Base-by-base conservation (phyloP, 768 basidiomycete genomes). In the Boletus insuetus region DNA sequence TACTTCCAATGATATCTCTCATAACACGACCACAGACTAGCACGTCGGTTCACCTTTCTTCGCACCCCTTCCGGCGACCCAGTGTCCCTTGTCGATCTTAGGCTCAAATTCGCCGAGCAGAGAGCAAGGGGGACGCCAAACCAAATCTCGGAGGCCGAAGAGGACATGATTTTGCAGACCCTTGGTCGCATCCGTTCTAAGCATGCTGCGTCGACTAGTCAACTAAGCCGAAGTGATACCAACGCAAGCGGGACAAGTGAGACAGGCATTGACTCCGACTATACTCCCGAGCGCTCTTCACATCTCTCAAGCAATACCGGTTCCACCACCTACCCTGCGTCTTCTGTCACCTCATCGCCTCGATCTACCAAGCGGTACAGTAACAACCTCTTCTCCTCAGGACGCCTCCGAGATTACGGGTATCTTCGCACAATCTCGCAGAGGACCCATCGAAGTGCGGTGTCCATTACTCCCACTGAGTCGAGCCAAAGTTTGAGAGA, bases 321-420 rank as follows among this genome's bases (percentile, higher is more conserved):
- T 61, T 74, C 78, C 53, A 62, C 67, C 53, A 58, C 63, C 13
- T 65, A 63, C 72, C 64, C 74, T 61, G 45, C 76, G 19, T 80
- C 82, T 22, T 79, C 70, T 6, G 20, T 66, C 58, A 67, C 67
- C 24, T 73, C 70, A 41, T 73, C 85, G 24, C 63, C 67, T 24
- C 77, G 81, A 34, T 81, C 82, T 39, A 73, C 76, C 53, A 87
- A 88, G 72, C 82, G 91, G 44, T 88, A 89, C 69, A 91, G 89
- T 75, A 92, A 92, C 69, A 92, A 92, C 64, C 75, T 94, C 47
- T 93, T 92, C 58, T 86, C 89, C 45, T 92, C 91, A 17, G 84
- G 86, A n/a, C 81, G 85, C 52, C 78, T 91, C 62, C 79, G 86
- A 53, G 91, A 93, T 69, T 83, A 90, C 65, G 75, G 77, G 11